Evolutionary conservation across 352 stramenopile species (phyloP), one percentile per base, ranked within the genome.

Genomic region (Phytophthora sojae): DNA sequence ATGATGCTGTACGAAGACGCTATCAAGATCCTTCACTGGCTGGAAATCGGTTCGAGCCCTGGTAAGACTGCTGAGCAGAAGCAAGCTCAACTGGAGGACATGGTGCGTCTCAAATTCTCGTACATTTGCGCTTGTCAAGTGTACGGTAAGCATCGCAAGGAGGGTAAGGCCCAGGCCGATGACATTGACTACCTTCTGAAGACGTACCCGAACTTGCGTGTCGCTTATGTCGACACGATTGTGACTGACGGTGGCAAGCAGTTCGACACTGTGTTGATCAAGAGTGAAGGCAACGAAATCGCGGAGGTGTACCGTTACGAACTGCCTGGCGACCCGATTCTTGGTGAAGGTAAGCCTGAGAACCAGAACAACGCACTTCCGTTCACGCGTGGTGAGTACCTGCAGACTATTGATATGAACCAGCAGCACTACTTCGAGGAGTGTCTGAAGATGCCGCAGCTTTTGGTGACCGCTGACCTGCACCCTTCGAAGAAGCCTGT

Each of bases 331-430:
- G 85, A 97, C 57, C 90, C 90, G 29, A 80, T 97, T 62, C 65
- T 97, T 70, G 88, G 90, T 51, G 88, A 97, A 76, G 90, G 88
- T 65, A 97, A 97, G 49, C 88, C 88, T 6, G 88, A 96, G 53
- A 97, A 97, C 73, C 90, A 97, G 73, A 97, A 97, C 71, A 90
- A 95, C 50, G 90, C 90, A 6, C 71, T 97, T 47, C 90, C 88
- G 29, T 97, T 97, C 67, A 95, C 87, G 14, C 85, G 88, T 58
- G 90, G 90, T 7, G 90, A 97, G 66, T 95, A 88, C 62, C 69
- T 97, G 19, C 90, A 97, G 70, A 93, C 84, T n/a, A 97, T 97
- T 61, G 90, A 97, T 78, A 96, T 96, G 90, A 97, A 97, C 77
- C 90, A 97, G 67, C 88, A 97, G 64, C 85, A 93, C 60, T 96